These are phyloP conservation scores for Dipodascus albidus DNA, from an alignment of 805 yeast genomes.

Conservation along the genomic window DNA sequence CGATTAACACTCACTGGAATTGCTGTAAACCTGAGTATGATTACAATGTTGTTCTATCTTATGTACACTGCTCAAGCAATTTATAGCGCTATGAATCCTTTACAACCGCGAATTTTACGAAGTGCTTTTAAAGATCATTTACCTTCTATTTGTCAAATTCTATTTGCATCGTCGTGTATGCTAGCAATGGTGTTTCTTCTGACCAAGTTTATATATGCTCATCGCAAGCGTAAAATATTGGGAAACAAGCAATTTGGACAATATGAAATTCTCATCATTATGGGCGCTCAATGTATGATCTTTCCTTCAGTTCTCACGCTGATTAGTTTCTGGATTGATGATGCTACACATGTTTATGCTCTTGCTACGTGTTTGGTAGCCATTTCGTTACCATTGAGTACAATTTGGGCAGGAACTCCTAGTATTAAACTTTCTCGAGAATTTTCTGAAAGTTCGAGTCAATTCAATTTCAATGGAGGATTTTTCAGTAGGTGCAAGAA, in stretches of 20 bases:
- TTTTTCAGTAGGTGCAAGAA: neutral
- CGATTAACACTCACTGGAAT: constrained; percentile 21
- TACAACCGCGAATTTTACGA: constrained; percentile 36
- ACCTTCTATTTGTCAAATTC: constrained; percentile 27
- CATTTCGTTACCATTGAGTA: neutral
- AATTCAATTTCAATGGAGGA: neutral
- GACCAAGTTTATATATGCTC: constrained; percentile 55
- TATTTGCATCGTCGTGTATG: constrained; percentile 60
- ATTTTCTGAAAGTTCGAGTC: neutral
- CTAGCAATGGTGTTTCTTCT: constrained; percentile 49
- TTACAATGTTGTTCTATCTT: constrained; percentile 45
- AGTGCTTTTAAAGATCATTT: constrained; percentile 30
- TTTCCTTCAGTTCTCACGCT: constrained; percentile 65
- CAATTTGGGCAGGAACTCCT: neutral
- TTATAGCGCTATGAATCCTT: constrained; percentile 27
- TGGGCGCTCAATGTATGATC: constrained; percentile 72
- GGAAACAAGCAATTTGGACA: constrained; percentile 80
- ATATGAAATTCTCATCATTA: constrained; percentile 67
- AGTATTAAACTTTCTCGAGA: neutral
- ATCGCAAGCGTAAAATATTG: constrained; percentile 56
- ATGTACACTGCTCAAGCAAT: constrained; percentile 46
- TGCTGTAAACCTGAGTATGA: constrained; percentile 26
- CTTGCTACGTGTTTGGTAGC: neutral
- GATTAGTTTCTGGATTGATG: constrained; percentile 54
- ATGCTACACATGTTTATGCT: constrained; percentile 78